A percentile compares a stretch with the other conserved stretches of the same genome.
These are phyloP conservation scores for Fimicolochytrium jonesii DNA, from an alignment of 192 early-diverging fungal genomes.

Conservation along the genomic window DNA sequence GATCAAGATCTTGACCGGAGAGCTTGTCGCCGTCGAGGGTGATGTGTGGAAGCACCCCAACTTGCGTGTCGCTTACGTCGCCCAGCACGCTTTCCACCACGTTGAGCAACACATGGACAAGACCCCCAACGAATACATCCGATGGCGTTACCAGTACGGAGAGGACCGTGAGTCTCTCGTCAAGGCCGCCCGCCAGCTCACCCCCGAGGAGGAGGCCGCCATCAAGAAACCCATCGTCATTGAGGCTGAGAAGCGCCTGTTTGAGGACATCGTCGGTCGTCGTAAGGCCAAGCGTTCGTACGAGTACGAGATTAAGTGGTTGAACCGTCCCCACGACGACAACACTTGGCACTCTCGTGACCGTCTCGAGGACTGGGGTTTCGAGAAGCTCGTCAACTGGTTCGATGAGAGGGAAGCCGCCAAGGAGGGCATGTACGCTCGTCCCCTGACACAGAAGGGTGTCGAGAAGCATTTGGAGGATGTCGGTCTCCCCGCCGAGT, in stretches of 20 bases:
- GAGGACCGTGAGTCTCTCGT: conserved; percentile 71
- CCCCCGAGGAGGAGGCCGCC: conserved; percentile 59
- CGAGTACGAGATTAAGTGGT: conserved; percentile 81
- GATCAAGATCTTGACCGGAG: conserved; percentile 78
- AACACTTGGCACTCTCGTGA: conserved; percentile 71
- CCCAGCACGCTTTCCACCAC: conserved; percentile 86
- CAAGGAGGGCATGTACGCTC: conserved; percentile 63
- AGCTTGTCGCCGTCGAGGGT: conserved; percentile 63
- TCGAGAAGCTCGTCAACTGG: conserved; percentile 69
- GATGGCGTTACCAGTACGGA: conserved; percentile 78
- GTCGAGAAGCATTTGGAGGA: conserved; percentile 71
- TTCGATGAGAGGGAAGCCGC: conserved; percentile 78
- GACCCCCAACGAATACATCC: conserved; percentile 79
- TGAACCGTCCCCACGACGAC: conserved; percentile 55
- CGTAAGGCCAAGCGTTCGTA: conserved; percentile 74
- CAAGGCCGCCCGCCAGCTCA: conserved; percentile 65
- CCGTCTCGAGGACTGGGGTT: conserved; percentile 65
- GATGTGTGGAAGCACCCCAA: conserved; percentile 77
- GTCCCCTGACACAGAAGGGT: conserved; percentile 61
- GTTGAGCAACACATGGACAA: conserved; percentile 78
- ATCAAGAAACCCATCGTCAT: conserved; percentile 37
- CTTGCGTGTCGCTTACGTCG: conserved; percentile 80
- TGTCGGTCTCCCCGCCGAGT: conserved; percentile 72
- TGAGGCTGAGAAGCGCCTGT: conserved; percentile 53
- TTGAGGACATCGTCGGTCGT: conserved; percentile 64